Percentiles rank a stretch among this genome's conserved stretches.
These are phyloP conservation scores for Daedaleopsis sinensis DNA, from an alignment of 768 basidiomycete species.

Conservation along the genomic window DNA sequence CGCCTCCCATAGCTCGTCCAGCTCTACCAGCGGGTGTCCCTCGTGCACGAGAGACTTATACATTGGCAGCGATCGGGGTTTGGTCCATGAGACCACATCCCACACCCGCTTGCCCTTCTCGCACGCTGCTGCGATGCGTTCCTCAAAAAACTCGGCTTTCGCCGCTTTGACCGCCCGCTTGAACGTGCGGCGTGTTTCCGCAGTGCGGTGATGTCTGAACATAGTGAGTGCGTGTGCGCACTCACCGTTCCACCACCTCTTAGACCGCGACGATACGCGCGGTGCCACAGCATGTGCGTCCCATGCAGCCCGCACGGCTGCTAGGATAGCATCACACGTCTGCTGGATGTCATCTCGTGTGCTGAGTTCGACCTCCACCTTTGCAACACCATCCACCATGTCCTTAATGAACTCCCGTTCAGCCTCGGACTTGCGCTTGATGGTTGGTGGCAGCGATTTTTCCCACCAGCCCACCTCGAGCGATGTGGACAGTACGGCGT, in stretches of 20 bases:
- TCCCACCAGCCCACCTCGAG: too few relatives aligned
- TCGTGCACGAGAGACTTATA: conserved; percentile 2
- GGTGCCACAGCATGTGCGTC: neutral
- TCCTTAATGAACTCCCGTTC: too few relatives aligned
- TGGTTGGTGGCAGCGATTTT: too few relatives aligned
- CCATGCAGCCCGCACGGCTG: neutral
- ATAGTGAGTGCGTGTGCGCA: neutral
- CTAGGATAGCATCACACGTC: neutral
- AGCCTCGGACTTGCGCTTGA: too few relatives aligned
- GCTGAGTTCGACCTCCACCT: too few relatives aligned
- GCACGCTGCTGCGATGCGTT: neutral
- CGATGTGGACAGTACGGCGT: too few relatives aligned
- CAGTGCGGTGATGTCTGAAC: neutral
- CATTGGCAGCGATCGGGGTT: conserved; percentile 4
- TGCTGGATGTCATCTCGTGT: neutral
- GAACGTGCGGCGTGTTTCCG: neutral
- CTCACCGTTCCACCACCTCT: conserved; percentile 4
- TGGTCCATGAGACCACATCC: conserved; percentile 4
- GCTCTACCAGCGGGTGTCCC: neutral
- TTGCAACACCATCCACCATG: too few relatives aligned
- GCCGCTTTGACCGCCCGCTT: neutral
- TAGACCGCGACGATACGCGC: neutral
- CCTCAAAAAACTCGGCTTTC: neutral
- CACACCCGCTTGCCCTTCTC: conserved; percentile 1
- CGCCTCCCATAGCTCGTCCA: neutral